Base-by-base conservation (phyloP, 2,329 filamentous ascomycete species). In the Phaeosphaeriaceae sp. region DNA sequence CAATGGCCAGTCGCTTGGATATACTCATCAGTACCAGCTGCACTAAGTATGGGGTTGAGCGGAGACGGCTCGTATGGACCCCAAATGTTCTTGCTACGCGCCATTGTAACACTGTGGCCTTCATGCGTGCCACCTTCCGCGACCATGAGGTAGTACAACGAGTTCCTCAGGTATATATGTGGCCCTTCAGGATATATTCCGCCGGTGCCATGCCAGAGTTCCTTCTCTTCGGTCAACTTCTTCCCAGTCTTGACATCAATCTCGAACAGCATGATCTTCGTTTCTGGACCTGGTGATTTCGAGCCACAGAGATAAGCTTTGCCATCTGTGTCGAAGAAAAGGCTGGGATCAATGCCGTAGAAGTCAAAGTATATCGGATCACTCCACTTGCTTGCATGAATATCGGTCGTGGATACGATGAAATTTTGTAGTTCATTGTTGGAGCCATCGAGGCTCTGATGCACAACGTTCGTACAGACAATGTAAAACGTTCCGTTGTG, bases 351-450 rank as follows among this genome's bases (percentile, higher is more conserved):
- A 20, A 66, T 63, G 20, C 62, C 62, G 17, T 56, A 21, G 33
- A 64, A 63, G 11, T 54, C 44, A 20, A 66, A 67, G 25, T 56
- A 56, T 0, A 66, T 10, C 0, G 62, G 62, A 19, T 63, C 47
- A 11, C 56, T 61, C 66, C 66, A 67, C 15, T 48, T 46, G 9
- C 42, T 51, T 25, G 49, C 46, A 3, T 36, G 54, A 15, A 64
- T 61, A 33, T 68, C 57, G 1, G 56, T 61, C 9, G 53, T 57
- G 11, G 53, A 61, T 7, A 68, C 51, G n/a, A 66, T 61, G 33
- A 62, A 62, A 0, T 56, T 85, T 81, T 68, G 82, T 74, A 31
- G 70, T 36, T 46, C 76, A 72, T 3, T 80, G 81, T 1, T 79
- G 68, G 57, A 80, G 81, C 1, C 80, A 69, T 57, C 79, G 75